Conservation (phyloP, 1,284 basidiomycete genomes). For the Amylostereum areolatum region DNA sequence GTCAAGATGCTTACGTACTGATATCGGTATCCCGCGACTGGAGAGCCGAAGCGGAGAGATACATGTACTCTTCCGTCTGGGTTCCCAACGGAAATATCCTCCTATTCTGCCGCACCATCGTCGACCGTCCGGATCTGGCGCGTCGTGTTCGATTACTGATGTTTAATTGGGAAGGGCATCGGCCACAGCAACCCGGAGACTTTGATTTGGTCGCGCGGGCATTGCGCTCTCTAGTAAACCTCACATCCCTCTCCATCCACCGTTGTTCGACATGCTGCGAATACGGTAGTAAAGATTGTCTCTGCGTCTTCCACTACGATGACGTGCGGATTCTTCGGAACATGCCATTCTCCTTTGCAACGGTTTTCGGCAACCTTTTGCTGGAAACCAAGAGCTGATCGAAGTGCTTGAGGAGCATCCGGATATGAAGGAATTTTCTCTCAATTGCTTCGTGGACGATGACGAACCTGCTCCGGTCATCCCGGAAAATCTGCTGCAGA, state of each 20-base stretch:
- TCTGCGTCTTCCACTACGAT: slow-evolving; percentile 4
- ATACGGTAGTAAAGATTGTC: not conserved
- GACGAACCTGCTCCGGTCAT: too few relatives aligned
- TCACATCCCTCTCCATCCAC: slow-evolving; percentile 10
- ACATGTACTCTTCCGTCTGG: slow-evolving; percentile 7
- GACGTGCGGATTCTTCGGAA: slow-evolving; percentile 5
- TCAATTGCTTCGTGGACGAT: too few relatives aligned
- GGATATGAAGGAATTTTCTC: too few relatives aligned
- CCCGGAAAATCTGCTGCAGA: too few relatives aligned
- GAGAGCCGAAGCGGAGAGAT: slow-evolving; percentile 5
- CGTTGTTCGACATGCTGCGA: not conserved
- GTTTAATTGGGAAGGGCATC: slow-evolving; percentile 3
- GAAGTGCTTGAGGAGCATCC: too few relatives aligned
- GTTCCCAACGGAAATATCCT: slow-evolving; percentile 5
- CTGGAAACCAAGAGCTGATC: too few relatives aligned
- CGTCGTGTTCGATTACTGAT: slow-evolving; percentile 7
- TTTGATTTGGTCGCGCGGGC: slow-evolving; percentile 3
- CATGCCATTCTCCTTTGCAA: not conserved
- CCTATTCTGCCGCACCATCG: slow-evolving; percentile 9
- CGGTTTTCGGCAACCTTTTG: too few relatives aligned
- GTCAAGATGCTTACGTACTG: not conserved
- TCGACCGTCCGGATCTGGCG: slow-evolving; percentile 11
- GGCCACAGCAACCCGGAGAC: slow-evolving; percentile 2
- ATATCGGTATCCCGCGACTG: slow-evolving; percentile 3
- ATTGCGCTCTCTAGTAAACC: slow-evolving; percentile 5